Base-by-base conservation (phyloP, 2,329 filamentous ascomycete genomes). In the Aspergillus piperis region DNA sequence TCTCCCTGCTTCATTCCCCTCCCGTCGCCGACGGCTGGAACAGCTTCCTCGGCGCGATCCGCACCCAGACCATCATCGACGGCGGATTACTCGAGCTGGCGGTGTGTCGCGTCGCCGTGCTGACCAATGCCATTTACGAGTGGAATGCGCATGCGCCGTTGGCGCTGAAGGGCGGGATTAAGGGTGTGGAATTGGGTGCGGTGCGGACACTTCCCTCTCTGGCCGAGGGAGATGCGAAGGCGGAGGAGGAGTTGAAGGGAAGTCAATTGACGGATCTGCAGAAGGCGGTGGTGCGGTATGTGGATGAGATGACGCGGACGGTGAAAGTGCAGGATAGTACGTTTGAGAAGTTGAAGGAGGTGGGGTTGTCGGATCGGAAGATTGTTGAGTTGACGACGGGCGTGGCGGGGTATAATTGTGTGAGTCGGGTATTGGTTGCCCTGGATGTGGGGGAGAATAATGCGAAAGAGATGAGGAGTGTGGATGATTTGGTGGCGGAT, bases 371-470 rank as follows among this genome's bases (percentile, higher is more conserved):
- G 19, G 89, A 94, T 62, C 82, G 86, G 65, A 89, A 94, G 77
- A 83, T 95, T 57, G 90, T 96, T 2, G 92, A 96, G 80, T 82
- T 96, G 65, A 94, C 90, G 44, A 87, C 90, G 30, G 92, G 90
- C n/a, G 85, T 94, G 60, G 90, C 90, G n/a, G 87, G 86, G 58
- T 96, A 96, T 74, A 96, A 96, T 74, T 93, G 91, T 71, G 92
- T 96, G 17, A 93, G 90, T 73, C 84, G 92, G 25, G 93, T 96
- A 68, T 75, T 96, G 67, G 91, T 96, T 8, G 91, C 92, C 10
- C 75, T 96, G 60, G 89, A 96, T 77, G 90, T 81, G 41, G 78
- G 78, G 2, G 78, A 80, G 69, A 75, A 76, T 58, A 80, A 80
- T 65, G 72, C 59, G 10, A 71, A 68, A 51, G 66, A 91, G 74